phyloP scores from a whole-genome alignment of 495 filamentous ascomycete species.

The Articulospora tetracladia region DNA sequence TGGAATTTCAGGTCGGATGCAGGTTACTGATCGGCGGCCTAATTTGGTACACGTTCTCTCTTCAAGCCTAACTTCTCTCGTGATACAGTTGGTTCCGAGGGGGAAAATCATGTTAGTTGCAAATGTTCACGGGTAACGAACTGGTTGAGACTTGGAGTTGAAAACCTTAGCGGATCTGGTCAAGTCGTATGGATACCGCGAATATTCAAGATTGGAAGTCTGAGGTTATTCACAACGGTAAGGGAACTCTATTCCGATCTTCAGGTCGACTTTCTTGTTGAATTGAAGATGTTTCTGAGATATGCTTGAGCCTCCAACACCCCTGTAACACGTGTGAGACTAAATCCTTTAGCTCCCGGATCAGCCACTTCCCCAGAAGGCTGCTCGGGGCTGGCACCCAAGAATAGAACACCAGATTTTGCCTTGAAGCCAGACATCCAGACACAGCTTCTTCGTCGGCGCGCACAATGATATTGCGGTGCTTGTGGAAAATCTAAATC shows the following conservation, averaged over 20 bases:
- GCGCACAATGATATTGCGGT: constrained; percentile 8
- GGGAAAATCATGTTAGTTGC: no score
- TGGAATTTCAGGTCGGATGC: no score
- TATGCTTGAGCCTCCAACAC: background rate
- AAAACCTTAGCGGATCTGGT: background rate
- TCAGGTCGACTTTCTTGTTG: no score
- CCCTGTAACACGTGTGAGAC: background rate
- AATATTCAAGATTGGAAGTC: background rate
- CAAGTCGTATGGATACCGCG: no score
- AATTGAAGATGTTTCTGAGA: background rate
- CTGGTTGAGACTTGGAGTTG: no score
- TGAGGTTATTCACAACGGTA: background rate
- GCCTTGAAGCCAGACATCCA: background rate
- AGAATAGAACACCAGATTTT: background rate
- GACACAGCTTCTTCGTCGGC: background rate
- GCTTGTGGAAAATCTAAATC: background rate
- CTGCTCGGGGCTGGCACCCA: background rate
- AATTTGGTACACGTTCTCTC: no score
- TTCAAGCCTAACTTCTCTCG: no score
- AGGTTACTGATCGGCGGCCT: no score
- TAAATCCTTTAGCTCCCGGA: background rate
- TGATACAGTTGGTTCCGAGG: no score
- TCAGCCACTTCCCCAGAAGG: background rate
- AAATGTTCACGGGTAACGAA: no score
- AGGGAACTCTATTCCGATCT: background rate